Base-by-base conservation (phyloP, 2,329 filamentous ascomycete genomes). In the Talaromyces funiculosus region DNA sequence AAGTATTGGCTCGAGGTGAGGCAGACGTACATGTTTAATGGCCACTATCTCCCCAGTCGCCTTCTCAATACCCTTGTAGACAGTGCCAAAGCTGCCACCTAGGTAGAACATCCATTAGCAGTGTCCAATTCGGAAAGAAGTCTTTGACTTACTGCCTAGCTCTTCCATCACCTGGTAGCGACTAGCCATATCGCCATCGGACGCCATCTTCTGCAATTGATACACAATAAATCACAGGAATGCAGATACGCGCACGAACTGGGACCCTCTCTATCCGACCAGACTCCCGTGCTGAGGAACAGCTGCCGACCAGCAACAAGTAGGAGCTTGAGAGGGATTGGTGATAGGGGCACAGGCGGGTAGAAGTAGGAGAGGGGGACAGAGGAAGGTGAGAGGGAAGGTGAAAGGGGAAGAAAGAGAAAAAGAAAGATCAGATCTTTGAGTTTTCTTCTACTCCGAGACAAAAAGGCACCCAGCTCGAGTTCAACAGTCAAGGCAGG, bases 131-230 rank as follows among this genome's bases (percentile, higher is more conserved):
- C 2, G 10, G 38, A 8, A n/a, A 12, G 16, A 18, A 33, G 22
- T 42, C n/a, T 26, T 33, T 12, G 24, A 29, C 31, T 35, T 80
- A 95, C 92, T 92, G 71, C 93, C 93, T 70, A 97, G 83, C 81
- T 97, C 94, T 81, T 97, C 93, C 70, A 97, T 84, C 74, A 97
- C 90, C 78, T 96, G 90, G 77, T 96, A 99, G 73, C 90, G 88
- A 71, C 87, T 87, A 69, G 92, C 90, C 81, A 95, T 87, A 24
- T 57, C 56, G 55, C 55, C 49, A 61, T 77, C 75, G 61, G 75
- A 76, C 59, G 70, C 73, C 75, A 77, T 77, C 62, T 62, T 72
- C 70, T 64, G 51, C 40, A 26, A 47, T 49, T 47, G 51, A 35
- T 37, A 18, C 18, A 53, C 57, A 42, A 33, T n/a, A 3, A 31